Conservation (phyloP, 352 stramenopile genomes). For the Phytophthora agathidicida region DNA sequence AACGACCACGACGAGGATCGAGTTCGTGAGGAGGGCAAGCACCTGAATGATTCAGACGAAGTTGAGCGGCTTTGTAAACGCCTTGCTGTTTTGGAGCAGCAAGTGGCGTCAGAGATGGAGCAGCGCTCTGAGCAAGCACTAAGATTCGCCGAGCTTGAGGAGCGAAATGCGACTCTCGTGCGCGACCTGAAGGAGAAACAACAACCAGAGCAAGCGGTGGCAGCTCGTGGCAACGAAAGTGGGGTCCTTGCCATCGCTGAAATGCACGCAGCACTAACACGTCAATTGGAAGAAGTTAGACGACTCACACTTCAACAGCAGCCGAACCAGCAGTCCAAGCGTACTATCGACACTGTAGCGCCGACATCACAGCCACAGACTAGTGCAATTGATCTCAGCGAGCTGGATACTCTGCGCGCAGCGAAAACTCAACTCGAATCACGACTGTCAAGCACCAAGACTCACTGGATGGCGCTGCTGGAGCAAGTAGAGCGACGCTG, state of each 20-base stretch:
- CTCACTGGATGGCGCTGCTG: slow-evolving; percentile 47
- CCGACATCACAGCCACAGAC: neutral
- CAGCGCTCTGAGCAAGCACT: slow-evolving; percentile 25
- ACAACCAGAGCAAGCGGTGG: neutral
- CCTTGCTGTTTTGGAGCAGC: slow-evolving; percentile 18
- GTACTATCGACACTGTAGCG: neutral
- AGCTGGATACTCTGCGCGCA: slow-evolving; percentile 23
- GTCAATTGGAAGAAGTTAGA: slow-evolving; percentile 53
- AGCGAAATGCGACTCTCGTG: slow-evolving; percentile 9
- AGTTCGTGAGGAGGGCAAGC: neutral
- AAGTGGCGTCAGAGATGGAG: slow-evolving; percentile 25
- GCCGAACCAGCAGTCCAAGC: slow-evolving; percentile 8
- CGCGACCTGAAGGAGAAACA: slow-evolving; percentile 5
- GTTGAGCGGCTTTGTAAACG: slow-evolving; percentile 7
- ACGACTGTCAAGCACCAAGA: slow-evolving; percentile 38
- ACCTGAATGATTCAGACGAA: neutral
- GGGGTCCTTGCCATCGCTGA: slow-evolving; percentile 22
- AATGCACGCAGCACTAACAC: slow-evolving; percentile 51
- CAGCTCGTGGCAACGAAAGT: slow-evolving; percentile 9
- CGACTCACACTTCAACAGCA: slow-evolving; percentile 28
- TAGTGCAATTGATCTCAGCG: neutral
- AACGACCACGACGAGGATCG: neutral
- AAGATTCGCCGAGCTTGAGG: slow-evolving; percentile 26
- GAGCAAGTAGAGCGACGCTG: slow-evolving; percentile 67
- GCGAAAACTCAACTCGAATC: slow-evolving; percentile 47